These are phyloP conservation scores for Marchantia polymorpha DNA, from an alignment of 225 moss, liverwort and hornwort genomes.

Conservation along the genomic window DNA sequence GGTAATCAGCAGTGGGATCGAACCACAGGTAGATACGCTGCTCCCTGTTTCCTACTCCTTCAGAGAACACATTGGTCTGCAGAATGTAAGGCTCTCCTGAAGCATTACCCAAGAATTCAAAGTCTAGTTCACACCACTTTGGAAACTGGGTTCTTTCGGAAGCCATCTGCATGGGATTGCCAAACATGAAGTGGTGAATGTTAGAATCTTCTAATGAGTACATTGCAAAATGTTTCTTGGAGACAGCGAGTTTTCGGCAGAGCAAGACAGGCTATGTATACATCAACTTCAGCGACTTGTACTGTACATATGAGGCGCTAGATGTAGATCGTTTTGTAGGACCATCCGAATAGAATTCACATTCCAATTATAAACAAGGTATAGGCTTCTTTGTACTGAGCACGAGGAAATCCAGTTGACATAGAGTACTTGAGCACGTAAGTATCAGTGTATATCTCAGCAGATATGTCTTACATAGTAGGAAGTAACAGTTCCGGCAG, in stretches of 20 bases:
- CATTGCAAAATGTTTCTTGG: background rate
- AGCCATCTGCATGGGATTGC: no score
- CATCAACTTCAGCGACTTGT: no score
- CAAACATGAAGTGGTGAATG: background rate
- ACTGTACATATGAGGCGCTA: no score
- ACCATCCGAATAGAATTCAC: no score
- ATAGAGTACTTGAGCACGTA: background rate
- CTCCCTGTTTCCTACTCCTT: slow-evolving; percentile 37
- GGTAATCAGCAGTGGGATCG: slow-evolving; percentile 38
- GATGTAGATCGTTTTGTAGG: no score
- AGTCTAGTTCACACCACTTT: slow-evolving; percentile 36
- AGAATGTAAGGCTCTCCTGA: slow-evolving; percentile 41
- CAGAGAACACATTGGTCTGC: slow-evolving; percentile 43
- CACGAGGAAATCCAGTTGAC: no score
- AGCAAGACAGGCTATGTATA: no score
- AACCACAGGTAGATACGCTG: slow-evolving; percentile 50
- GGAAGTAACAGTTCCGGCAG: no score
- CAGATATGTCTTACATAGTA: slow-evolving; percentile 4
- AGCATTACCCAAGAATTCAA: slow-evolving; percentile 43
- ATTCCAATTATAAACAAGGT: no score
- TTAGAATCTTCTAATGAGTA: no score
- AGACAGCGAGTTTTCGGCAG: no score
- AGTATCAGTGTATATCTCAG: background rate
- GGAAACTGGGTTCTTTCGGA: background rate
- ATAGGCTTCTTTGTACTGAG: no score